phyloP scores from a whole-genome alignment of 2,329 filamentous ascomycete genomes.

The Shiraia sp. region DNA sequence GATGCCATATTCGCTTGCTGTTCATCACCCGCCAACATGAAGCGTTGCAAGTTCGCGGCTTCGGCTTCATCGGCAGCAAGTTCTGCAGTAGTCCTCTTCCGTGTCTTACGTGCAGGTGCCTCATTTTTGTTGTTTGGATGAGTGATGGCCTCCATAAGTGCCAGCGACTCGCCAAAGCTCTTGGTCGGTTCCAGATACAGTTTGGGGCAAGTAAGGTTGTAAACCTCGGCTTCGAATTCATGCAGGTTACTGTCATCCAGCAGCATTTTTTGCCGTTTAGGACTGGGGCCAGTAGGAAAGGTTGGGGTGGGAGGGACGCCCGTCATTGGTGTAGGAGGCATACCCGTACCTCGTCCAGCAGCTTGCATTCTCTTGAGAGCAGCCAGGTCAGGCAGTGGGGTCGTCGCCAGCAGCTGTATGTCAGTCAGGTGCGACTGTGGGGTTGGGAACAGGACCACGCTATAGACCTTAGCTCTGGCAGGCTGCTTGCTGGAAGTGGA shows the following conservation, averaged over 20 bases:
- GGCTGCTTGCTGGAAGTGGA: conserved; percentile 50
- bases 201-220: conserved; percentile 72
- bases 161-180: conserved; percentile 69
- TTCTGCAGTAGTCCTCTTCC: conserved; percentile 93
- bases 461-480: conserved; percentile 63
- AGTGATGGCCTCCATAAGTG: conserved; percentile 70
- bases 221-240: conserved; percentile 74
- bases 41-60: conserved; percentile 84
- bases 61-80: conserved; percentile 93
- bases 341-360: conserved; percentile 51
- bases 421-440: conserved; percentile 74
- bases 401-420: conserved; percentile 74
- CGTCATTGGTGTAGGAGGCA: conserved; percentile 68
- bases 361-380: conserved; percentile 55
- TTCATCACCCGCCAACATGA: conserved; percentile 92
- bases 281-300: conserved; percentile 65
- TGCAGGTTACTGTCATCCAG: conserved; percentile 74
- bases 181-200: conserved; percentile 78
- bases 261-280: conserved; percentile 73
- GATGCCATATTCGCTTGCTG: conserved; percentile 66
- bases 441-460: conserved; percentile 84
- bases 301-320: conserved; percentile 59
- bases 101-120: conserved; percentile 81
- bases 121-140: conserved; percentile 77
- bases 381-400: conserved; percentile 59